phyloP scores from a whole-genome alignment of 495 filamentous ascomycete genomes.

The Podospora comata region DNA sequence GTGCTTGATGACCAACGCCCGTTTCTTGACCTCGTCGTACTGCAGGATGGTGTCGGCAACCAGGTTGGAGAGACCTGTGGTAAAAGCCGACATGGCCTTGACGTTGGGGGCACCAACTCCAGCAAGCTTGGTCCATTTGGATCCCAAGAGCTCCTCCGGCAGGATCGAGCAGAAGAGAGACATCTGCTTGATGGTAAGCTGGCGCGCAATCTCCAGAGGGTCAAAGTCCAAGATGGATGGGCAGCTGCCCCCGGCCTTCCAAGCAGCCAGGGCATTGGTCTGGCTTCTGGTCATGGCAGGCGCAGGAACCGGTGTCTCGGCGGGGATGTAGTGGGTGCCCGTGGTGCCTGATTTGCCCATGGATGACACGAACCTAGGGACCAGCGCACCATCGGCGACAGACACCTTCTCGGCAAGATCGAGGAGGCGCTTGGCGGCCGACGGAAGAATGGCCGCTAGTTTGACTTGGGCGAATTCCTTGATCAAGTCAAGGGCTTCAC shows the following conservation, averaged over 20 bases:
- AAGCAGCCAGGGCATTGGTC: constrained; percentile 64
- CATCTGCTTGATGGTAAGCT: constrained; percentile 92
- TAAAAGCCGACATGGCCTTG: constrained; percentile 87
- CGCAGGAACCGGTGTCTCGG: constrained; percentile 66
- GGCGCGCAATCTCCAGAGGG: constrained; percentile 84
- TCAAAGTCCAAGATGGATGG: constrained; percentile 91
- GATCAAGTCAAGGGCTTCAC: constrained; percentile 70
- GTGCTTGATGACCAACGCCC: constrained; percentile 88
- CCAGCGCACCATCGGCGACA: constrained; percentile 65
- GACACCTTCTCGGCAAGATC: constrained; percentile 84
- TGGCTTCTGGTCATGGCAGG: constrained; percentile 74
- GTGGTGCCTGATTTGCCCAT: constrained; percentile 84
- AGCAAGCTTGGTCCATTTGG: constrained; percentile 86
- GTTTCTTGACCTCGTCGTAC: constrained; percentile 82
- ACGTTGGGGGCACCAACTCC: constrained; percentile 84
- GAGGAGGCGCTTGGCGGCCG: constrained; percentile 71
- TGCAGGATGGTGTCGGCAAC: constrained; percentile 94
- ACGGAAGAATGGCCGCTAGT: constrained; percentile 64
- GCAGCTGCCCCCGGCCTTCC: constrained; percentile 64
- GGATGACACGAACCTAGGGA: constrained; percentile 83
- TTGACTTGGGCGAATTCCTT: constrained; percentile 71
- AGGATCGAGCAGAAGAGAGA: constrained; percentile 88
- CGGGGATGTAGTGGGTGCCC: constrained; percentile 61
- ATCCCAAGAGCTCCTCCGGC: constrained; percentile 89
- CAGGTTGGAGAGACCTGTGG: constrained; percentile 85